phyloP scores from a whole-genome alignment of 2,329 filamentous ascomycete genomes.

The Fusarium graminum region DNA sequence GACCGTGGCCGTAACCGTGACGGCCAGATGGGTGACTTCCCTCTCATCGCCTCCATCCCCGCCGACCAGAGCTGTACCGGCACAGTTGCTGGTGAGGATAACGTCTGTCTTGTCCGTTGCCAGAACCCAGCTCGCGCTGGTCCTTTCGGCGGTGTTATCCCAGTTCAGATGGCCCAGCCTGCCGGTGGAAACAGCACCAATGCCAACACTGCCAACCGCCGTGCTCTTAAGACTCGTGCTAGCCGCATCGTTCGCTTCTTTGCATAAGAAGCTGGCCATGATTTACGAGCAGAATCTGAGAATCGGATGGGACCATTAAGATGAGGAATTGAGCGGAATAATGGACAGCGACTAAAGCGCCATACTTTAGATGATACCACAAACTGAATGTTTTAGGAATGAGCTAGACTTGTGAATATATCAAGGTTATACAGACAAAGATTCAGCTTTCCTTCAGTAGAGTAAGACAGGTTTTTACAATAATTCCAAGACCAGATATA shows the following conservation, averaged over 20 bases:
- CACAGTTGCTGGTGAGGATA: slow-evolving; percentile 15
- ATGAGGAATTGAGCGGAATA: no score
- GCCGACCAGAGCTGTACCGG: slow-evolving; percentile 13
- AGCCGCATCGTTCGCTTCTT: background rate
- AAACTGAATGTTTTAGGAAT: no score
- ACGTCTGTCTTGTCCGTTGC: slow-evolving; percentile 24
- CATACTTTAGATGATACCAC: no score
- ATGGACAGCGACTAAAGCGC: no score
- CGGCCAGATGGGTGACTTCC: slow-evolving; percentile 6
- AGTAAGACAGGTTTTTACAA: no score
- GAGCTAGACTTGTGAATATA: no score
- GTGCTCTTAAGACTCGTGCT: background rate
- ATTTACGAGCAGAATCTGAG: background rate
- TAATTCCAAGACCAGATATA: no score
- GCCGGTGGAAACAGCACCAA: background rate
- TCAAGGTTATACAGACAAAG: no score
- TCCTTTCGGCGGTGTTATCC: slow-evolving; percentile 12
- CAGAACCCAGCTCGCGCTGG: slow-evolving; percentile 19
- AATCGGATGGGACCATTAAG: no score
- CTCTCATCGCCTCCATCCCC: slow-evolving; percentile 22
- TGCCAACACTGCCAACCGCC: slow-evolving; percentile 1
- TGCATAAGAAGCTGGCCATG: background rate
- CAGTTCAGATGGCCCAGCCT: slow-evolving; percentile 1
- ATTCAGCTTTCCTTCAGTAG: no score
- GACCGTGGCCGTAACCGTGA: slow-evolving; percentile 22